Percentiles rank a stretch among this genome's conserved stretches.
phyloP scores from a whole-genome alignment of 208 protist genomes.

The Acanthamoeba culbertsoni region DNA sequence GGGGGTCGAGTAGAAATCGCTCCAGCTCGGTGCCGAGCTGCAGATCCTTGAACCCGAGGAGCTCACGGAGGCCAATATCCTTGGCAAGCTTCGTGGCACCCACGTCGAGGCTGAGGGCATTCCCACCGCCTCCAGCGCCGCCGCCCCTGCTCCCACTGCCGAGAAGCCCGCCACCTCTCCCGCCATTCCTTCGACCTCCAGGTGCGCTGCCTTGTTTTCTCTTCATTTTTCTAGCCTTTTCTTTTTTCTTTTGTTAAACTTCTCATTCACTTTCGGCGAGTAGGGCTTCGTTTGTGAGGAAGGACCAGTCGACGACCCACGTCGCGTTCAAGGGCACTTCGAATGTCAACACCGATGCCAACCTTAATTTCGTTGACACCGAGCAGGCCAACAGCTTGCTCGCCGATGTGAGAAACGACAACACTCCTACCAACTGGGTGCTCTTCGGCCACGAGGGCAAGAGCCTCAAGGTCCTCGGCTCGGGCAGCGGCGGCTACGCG shows the following conservation, averaged over 20 bases:
- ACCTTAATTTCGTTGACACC: neutral
- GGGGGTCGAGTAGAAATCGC: neutral
- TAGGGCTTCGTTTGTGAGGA: neutral
- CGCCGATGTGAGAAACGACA: neutral
- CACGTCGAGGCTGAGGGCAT: slow-evolving; percentile 16
- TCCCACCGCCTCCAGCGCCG: neutral
- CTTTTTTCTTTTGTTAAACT: neutral
- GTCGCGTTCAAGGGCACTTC: neutral
- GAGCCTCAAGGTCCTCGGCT: neutral
- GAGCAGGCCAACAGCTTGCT: neutral
- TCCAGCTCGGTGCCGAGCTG: neutral
- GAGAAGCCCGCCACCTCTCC: neutral
- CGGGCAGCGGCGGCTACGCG: neutral
- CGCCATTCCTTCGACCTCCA: neutral
- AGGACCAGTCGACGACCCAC: slow-evolving; percentile 6
- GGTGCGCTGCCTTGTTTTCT: neutral
- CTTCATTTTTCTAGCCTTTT: neutral
- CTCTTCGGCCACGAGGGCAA: slow-evolving; percentile 52
- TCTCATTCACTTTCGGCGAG: neutral
- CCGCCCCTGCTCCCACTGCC: neutral
- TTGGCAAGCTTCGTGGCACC: slow-evolving; percentile 9
- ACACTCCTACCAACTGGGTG: slow-evolving; percentile 50
- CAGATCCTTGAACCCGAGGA: slow-evolving; percentile 17
- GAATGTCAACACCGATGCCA: neutral
- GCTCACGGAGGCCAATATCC: neutral